Percentiles rank a stretch among this genome's conserved stretches.
Evolutionary conservation across 768 basidiomycete genomes (phyloP).

Genomic region (Lactarius evosmus): DNA sequence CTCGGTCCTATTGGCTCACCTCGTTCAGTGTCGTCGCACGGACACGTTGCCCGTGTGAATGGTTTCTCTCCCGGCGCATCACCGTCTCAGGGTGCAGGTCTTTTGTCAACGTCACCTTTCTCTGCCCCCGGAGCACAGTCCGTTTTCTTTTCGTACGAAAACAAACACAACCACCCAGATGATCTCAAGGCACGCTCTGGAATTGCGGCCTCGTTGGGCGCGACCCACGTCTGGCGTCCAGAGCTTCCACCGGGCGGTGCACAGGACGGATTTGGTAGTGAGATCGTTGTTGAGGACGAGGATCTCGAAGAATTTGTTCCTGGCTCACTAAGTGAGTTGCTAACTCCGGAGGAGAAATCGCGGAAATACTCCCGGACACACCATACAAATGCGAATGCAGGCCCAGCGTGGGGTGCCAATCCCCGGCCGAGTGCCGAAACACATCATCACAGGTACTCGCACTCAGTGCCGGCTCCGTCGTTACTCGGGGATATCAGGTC

Average conservation of each 20-base stretch:
- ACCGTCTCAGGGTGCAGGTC: constrained; percentile 41
- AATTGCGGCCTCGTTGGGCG: constrained; percentile 62
- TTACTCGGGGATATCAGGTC: constrained; percentile 72
- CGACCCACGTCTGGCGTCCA: constrained; percentile 45
- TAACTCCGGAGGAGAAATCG: constrained; percentile 84
- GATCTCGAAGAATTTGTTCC: constrained; percentile 90
- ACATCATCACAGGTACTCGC: constrained; percentile 69
- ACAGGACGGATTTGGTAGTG: constrained; percentile 26
- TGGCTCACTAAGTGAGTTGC: constrained; percentile 79
- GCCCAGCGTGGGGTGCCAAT: constrained; percentile 23
- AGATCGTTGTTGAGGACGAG: constrained; percentile 59
- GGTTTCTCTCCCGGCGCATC: constrained; percentile 60
- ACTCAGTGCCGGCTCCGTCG: constrained; percentile 76
- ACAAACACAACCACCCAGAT: constrained; percentile 30
- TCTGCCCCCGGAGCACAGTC: constrained; percentile 68
- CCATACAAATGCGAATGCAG: constrained; percentile 36
- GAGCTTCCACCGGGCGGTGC: constrained; percentile 23
- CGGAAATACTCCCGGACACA: constrained; percentile 79
- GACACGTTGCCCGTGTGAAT: constrained; percentile 40
- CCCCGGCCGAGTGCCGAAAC: constrained; percentile 32
- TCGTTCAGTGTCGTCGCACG: constrained; percentile 39
- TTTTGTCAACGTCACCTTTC: constrained; percentile 66
- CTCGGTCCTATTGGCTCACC: constrained; percentile 86
- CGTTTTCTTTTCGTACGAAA: constrained; percentile 45
- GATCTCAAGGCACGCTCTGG: constrained; percentile 46